Evolutionary conservation across 306 rosid genomes (phyloP).

Genomic region (Heteromeles arbutifolia): DNA sequence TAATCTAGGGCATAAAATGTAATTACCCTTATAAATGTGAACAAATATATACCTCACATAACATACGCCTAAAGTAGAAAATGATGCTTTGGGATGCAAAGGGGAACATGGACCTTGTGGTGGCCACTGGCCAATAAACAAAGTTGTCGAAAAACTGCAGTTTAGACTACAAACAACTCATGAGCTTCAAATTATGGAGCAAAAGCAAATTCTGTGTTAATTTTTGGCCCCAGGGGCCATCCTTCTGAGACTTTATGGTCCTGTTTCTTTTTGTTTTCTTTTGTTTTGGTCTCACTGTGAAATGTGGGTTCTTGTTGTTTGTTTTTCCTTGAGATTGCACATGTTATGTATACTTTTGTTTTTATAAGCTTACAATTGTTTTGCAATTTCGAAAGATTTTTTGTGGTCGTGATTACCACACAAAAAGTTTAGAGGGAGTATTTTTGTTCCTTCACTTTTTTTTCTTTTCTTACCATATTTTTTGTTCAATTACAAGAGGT

Average conservation of each 20-base stretch:
- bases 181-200: constrained; percentile 7
- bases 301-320: neutral
- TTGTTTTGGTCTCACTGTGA: neutral
- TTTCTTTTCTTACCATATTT: neutral
- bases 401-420: neutral
- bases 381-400: neutral
- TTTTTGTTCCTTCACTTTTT: neutral
- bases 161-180: constrained; percentile 12
- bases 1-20: neutral
- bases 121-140: constrained; percentile 1
- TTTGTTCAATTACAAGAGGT: no score
- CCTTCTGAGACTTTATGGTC: neutral
- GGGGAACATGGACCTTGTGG: constrained; percentile 9
- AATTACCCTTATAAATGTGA: neutral
- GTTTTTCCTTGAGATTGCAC: neutral
- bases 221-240: neutral
- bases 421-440: neutral
- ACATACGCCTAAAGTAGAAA: neutral
- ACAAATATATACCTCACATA: neutral
- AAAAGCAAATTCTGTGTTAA: neutral
- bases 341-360: neutral
- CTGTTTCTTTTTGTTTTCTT: neutral
- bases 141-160: neutral
- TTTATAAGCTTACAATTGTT: neutral
- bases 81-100: neutral